Percentiles rank a stretch among this genome's conserved stretches.
phyloP scores from a whole-genome alignment of 306 rosid genomes.

The Rosa chinensis region DNA sequence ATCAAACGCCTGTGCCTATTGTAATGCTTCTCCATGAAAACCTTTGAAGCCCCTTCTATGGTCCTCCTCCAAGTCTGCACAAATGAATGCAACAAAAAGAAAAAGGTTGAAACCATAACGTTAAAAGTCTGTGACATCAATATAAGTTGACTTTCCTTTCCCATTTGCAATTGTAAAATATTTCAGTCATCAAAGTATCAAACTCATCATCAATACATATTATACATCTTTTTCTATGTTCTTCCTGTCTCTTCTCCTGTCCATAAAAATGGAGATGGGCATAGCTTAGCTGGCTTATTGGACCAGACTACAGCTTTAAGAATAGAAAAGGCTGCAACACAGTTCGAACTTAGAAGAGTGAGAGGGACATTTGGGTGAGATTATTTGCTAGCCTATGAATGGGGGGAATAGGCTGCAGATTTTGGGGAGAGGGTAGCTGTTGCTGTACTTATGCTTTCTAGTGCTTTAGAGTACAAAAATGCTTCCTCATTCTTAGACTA shows the following conservation, averaged over 20 bases:
- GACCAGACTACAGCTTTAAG: background rate
- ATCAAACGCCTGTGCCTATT: conserved; percentile 76
- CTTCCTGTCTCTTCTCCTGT: background rate
- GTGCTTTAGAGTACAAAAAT: background rate
- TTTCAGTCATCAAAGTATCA: background rate
- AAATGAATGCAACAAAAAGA: background rate
- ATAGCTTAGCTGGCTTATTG: background rate
- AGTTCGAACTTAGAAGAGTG: background rate
- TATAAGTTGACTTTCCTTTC: conserved; percentile 17
- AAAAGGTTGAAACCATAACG: background rate
- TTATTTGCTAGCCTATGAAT: background rate
- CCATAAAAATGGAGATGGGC: background rate
- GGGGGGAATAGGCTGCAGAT: background rate
- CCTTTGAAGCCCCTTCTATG: conserved; percentile 77
- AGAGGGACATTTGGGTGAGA: background rate
- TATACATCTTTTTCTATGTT: background rate
- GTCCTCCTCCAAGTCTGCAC: conserved; percentile 85
- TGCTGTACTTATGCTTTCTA: background rate
- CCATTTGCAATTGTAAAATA: conserved; percentile 10
- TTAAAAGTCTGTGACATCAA: conserved; percentile 7
- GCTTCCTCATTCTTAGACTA: background rate
- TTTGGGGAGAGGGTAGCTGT: no score
- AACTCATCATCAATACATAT: background rate
- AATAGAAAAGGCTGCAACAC: conserved; percentile 1
- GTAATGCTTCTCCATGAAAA: conserved; percentile 82